Base-by-base conservation (phyloP, 768 basidiomycete species). In the Amyloporia xantha region DNA sequence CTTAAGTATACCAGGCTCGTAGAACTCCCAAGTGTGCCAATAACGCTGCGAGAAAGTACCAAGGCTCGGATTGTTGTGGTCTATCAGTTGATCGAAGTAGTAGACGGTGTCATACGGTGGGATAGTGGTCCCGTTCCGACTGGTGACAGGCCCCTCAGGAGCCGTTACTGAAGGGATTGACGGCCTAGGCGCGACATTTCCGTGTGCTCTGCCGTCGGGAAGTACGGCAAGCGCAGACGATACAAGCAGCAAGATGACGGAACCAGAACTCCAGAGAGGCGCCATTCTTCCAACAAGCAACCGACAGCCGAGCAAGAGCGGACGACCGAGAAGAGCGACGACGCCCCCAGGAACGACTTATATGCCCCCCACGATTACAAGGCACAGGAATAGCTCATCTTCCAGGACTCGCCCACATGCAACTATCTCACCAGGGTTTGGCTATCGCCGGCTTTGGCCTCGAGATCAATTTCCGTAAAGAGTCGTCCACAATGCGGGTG, bases 1-100 rank as follows among this genome's bases (percentile, higher is more conserved):
- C 33, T 9, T n/a, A 13, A 1, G 53, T 57, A 35, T 36, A 67
- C 66, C 66, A 6, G 46, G 30, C 61, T 81, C 68, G 54, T 86
- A 86, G 56, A 71, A 84, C 61, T 86, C 80, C 63, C 71, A 83
- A 25, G 78, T 78, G 51, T 77, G 71, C 83, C 83, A 87, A 64
- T 74, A 87, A 28, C 86, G 76, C 64, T 87, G 86, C 60, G 79
- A 70, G 66, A 89, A 89, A n/a, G 84, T 87, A 17, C 86, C 86
- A 19, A 77, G 66, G 23, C 71, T 66, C n/a, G 82, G 78, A 52
- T 78, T 64, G 27, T 60, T 71, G 59, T 78, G 78, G 57, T 79
- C 75, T 50, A 83, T 66, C 42, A 71, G 59, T 52, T 72, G 70
- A 55, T 83, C 75, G 58, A 85, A 85, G 49, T 60, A 63, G 62